Evolutionary conservation across 2,329 filamentous ascomycete species (phyloP).

Genomic region (Raffaelea albimanens): DNA sequence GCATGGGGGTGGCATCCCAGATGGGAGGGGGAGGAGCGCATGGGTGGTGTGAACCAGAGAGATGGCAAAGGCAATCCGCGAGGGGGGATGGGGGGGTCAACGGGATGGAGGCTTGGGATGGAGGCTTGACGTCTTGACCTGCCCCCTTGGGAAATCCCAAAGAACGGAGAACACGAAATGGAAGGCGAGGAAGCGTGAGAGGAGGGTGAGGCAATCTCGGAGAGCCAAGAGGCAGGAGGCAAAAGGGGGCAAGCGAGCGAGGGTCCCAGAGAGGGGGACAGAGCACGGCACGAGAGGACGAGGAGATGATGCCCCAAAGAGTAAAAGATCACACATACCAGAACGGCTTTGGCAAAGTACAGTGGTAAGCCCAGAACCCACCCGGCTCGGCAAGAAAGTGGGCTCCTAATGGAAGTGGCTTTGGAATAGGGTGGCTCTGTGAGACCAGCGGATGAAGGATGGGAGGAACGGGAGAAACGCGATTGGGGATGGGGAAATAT

Average conservation of each 20-base stretch:
- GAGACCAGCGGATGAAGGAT: too few species aligned
- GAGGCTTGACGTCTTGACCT: neutral
- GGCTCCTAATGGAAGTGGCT: too few species aligned
- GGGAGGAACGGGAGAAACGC: too few species aligned
- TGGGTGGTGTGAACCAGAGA: neutral
- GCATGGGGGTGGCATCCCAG: neutral
- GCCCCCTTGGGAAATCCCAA: neutral
- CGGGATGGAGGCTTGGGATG: neutral
- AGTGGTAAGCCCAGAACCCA: too few species aligned
- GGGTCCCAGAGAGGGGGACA: neutral
- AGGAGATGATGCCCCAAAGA: too few species aligned
- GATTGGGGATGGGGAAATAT: too few species aligned
- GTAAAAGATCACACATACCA: too few species aligned
- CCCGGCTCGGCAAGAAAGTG: too few species aligned
- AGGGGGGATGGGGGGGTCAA: neutral
- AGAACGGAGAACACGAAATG: neutral
- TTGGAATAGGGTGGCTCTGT: too few species aligned
- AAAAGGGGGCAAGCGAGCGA: neutral
- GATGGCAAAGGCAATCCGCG: neutral
- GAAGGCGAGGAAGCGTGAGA: too few species aligned
- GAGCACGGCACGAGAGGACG: neutral
- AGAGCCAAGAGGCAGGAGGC: neutral
- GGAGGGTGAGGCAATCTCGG: neutral
- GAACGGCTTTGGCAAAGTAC: too few species aligned
- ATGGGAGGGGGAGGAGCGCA: neutral